These are phyloP conservation scores for Trichoderma breve DNA, from an alignment of 2,329 filamentous ascomycete species.

Conservation along the genomic window DNA sequence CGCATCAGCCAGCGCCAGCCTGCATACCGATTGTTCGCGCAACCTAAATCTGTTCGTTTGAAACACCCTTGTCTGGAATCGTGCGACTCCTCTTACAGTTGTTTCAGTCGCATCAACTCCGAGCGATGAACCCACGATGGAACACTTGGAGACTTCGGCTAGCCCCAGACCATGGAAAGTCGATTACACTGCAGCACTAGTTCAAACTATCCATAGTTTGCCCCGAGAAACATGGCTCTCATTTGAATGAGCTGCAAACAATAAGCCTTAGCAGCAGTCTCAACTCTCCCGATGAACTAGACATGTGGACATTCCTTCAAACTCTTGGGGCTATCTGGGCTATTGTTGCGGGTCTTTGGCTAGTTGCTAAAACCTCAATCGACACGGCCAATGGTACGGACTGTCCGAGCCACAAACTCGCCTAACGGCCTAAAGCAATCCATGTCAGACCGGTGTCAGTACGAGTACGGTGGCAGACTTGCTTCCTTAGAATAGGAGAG, in stretches of 20 bases:
- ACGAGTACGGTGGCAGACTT: not conserved
- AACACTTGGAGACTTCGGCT: not conserved
- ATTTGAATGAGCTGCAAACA: not conserved
- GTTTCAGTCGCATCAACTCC: not conserved
- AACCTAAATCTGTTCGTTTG: not conserved
- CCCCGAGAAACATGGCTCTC: not conserved
- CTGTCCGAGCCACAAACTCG: not conserved
- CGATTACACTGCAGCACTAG: slow-evolving; percentile 1
- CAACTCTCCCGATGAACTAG: not conserved
- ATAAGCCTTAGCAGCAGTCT: not conserved
- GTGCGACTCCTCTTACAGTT: not conserved
- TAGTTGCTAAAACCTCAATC: not conserved
- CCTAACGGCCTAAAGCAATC: not conserved
- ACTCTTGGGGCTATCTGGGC: not conserved
- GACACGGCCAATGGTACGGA: not conserved
- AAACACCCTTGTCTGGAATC: not conserved
- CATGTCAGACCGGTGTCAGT: not conserved
- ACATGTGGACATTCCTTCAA: slow-evolving; percentile 4
- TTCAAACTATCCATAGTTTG: not conserved
- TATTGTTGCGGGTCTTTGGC: slow-evolving; percentile 8
- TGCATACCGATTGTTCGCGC: not conserved
- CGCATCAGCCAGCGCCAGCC: not conserved
- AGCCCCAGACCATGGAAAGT: not conserved
- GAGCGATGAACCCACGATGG: not conserved
- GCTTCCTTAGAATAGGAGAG: not conserved